Evolutionary conservation across 2,329 filamentous ascomycete species (phyloP), one percentile per base, ranked within the genome.

Genomic region (Amauroascus niger): DNA sequence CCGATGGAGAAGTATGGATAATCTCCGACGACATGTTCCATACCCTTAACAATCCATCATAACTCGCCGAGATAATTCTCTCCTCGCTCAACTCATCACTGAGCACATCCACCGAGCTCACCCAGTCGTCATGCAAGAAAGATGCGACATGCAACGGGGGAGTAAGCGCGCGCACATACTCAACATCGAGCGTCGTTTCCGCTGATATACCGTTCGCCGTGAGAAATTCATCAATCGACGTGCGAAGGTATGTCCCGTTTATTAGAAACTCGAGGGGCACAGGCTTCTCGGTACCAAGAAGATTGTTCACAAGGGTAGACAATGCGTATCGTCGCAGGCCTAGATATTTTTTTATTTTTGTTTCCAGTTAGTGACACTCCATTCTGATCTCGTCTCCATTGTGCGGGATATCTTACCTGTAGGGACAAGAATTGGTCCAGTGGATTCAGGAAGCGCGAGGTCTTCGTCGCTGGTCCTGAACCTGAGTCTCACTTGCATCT

Each of bases 71-170:
- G n/a, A 95, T 74, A 56, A 97, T 84, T 58, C 87, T 76, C 63
- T 87, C 82, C 59, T 84, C 80, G 20, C 81, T 79, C 6, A 74
- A 71, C 1, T 86, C 86, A 11, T 78, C 81, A 13, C 71, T 90
- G 22, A 95, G 75, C 3, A 95, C 80, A 68, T 96, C 89, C 24
- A 97, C 82, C 24, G 81, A 80, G 67, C 87, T 88, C 47, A 98
- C 87, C 93, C 93, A 98, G 69, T 97, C 93, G 65, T 98, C 90
- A 69, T 98, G 91, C 73, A 96, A 85, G 68, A 95, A 98, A 65
- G 87, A 93, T 11, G 89, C 86, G 62, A 95, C 83, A 68, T 93
- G 91, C 33, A 87, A 78, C 16, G 93, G 93, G 6, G 93, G 93
- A 56, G 96, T 82, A 61, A 96, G 75, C 59, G 89, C 93, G 63